Evolutionary conservation across 2,329 filamentous ascomycete species (phyloP).

Genomic region (Periconia sp.): DNA sequence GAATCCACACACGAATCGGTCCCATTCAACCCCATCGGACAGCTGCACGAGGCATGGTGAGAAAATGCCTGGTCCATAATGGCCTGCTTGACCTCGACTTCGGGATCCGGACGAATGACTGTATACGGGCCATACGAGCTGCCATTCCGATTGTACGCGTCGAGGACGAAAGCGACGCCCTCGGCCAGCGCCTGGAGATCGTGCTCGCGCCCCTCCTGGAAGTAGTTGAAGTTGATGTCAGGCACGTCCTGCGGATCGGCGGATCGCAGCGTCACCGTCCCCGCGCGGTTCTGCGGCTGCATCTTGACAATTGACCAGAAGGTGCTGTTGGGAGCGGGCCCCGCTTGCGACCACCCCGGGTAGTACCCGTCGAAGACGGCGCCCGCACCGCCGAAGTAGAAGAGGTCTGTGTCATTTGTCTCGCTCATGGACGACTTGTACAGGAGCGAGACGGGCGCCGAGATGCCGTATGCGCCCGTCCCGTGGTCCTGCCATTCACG

Average conservation of each 20-base stretch:
- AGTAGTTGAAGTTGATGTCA: constrained; percentile 49
- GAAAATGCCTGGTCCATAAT: constrained; percentile 46
- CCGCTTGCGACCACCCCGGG: constrained; percentile 51
- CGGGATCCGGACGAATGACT: neutral
- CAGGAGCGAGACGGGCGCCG: neutral
- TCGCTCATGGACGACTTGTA: constrained; percentile 43
- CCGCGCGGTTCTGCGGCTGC: constrained; percentile 63
- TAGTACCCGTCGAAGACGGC: constrained; percentile 43
- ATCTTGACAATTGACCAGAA: constrained; percentile 58
- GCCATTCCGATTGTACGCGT: neutral
- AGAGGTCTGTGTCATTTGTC: constrained; percentile 10
- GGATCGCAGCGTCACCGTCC: constrained; percentile 64
- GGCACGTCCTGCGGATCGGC: constrained; percentile 66
- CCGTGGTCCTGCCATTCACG: constrained; percentile 32
- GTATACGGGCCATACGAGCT: constrained; percentile 1
- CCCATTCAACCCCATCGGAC: constrained; percentile 59
- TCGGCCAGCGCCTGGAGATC: constrained; percentile 3
- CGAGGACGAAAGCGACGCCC: neutral
- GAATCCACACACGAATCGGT: constrained; percentile 63
- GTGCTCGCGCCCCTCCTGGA: constrained; percentile 1
- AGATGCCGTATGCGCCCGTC: constrained; percentile 38
- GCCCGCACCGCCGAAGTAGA: constrained; percentile 10
- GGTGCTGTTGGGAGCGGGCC: constrained; percentile 43
- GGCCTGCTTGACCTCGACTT: neutral
- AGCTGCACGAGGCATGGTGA: constrained; percentile 63